phyloP scores from a whole-genome alignment of 2,329 filamentous ascomycete genomes.

The Dothidotthia symphoricarpi region DNA sequence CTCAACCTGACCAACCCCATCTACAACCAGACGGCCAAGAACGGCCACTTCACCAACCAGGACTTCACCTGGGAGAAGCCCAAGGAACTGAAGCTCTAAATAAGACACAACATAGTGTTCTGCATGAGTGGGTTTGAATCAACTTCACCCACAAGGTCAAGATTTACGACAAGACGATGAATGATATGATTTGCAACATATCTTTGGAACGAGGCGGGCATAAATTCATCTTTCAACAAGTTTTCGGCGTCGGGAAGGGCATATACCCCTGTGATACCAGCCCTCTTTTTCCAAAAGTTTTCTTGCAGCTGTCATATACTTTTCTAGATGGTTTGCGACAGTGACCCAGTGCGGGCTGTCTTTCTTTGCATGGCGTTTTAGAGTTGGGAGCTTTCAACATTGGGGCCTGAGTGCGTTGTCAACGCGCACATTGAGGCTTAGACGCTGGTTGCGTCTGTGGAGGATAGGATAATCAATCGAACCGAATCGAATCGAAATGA shows the following conservation, averaged over 20 bases:
- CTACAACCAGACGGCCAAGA: conserved; percentile 98
- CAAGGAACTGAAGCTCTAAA: conserved; percentile 88
- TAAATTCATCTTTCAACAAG: conserved; percentile 44
- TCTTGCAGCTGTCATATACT: conserved; percentile 22
- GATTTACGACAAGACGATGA: conserved; percentile 24
- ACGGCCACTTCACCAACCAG: conserved; percentile 99
- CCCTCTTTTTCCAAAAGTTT: conserved; percentile 34
- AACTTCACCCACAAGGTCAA: conserved; percentile 40
- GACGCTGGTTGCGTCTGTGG: conserved; percentile 10
- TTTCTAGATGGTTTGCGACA: conserved; percentile 28
- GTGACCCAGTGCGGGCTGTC: conserved; percentile 15
- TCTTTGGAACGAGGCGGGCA: conserved; percentile 33
- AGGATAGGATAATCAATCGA: conserved; percentile 3
- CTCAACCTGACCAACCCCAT: conserved; percentile 93
- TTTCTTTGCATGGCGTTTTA: conserved; percentile 17
- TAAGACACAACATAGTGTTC: conserved; percentile 25
- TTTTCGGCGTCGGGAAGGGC: conserved; percentile 40
- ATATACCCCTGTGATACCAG: conserved; percentile 36
- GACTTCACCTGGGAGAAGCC: conserved; percentile 97
- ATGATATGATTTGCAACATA: conserved; percentile 37
- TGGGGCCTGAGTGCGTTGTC: conserved; percentile 27
- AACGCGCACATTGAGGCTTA: conserved; percentile 25
- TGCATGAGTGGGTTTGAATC: conserved; percentile 42
- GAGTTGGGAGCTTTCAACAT: conserved; percentile 26
- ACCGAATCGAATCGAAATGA: conserved; percentile 3